A percentile compares a stretch with the other conserved stretches of the same genome.
Evolutionary conservation across 768 basidiomycete species (phyloP).

Genomic region (Chiua virens): DNA sequence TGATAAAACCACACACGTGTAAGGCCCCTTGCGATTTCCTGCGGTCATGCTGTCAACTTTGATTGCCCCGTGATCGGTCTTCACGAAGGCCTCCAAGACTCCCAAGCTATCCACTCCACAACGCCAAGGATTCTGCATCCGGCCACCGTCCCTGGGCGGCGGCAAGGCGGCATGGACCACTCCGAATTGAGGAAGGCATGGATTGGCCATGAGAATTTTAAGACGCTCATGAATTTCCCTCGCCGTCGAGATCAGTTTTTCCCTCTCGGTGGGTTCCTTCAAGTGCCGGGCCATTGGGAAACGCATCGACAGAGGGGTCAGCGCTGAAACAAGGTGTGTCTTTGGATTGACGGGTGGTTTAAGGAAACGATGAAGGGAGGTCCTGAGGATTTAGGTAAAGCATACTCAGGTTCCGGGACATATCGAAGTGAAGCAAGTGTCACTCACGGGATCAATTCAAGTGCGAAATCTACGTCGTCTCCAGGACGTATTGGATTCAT

Average conservation of each 20-base stretch:
- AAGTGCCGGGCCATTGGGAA: conserved; percentile 15
- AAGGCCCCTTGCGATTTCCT: conserved; percentile 9
- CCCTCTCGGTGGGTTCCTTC: conserved; percentile 5
- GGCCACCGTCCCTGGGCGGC: not conserved
- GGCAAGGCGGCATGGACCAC: not conserved
- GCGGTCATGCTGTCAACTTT: conserved; percentile 1
- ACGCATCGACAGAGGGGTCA: conserved; percentile 10
- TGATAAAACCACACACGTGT: conserved; percentile 2
- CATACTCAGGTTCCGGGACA: too few species aligned
- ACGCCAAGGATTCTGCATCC: not conserved
- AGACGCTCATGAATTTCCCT: conserved; percentile 13
- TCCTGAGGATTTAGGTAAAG: not conserved
- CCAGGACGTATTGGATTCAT: conserved; percentile 16
- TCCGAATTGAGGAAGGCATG: conserved; percentile 13
- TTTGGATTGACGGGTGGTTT: conserved; percentile 16
- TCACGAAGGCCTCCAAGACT: conserved; percentile 9
- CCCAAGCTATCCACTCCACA: conserved; percentile 17
- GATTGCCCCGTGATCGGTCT: conserved; percentile 3
- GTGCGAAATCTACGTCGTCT: conserved; percentile 17
- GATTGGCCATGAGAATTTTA: conserved; percentile 8
- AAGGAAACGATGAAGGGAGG: conserved; percentile 18
- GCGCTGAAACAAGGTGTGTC: conserved; percentile 19
- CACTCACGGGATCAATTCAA: conserved; percentile 12
- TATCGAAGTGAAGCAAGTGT: too few species aligned
- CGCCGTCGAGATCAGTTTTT: conserved; percentile 11